Base-by-base conservation (phyloP, 2,329 filamentous ascomycete species). In the Paraphoma sp. region DNA sequence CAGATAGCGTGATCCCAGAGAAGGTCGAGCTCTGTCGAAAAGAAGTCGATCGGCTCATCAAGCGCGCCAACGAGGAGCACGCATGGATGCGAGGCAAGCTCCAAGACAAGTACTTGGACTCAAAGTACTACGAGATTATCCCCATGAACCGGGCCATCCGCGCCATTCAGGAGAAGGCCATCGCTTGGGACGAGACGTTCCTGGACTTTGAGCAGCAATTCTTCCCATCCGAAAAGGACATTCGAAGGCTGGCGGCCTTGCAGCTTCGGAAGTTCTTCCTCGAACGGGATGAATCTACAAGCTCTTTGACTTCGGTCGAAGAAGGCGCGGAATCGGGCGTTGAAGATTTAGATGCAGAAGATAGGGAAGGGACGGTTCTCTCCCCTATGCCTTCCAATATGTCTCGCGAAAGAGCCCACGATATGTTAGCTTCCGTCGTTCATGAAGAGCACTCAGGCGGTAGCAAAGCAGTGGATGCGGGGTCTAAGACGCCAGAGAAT, bases 241-340 rank as follows among this genome's bases (percentile, higher is more conserved):
- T 99, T 70, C 87, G 93, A 60, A 88, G 95, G 68, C 81, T 99
- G 58, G 96, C 95, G 11, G 92, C 94, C 56, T 84, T 97, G 59
- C 96, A 99, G 73, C 82, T 99, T 54, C 94, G 91, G 73, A 97
- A 96, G 74, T 91, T 99, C 74, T 99, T 99, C 72, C 87, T 94
- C 7, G 93, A 98, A 73, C 90, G 82, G 55, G 84, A 93, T 67
- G 92, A 93, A 61, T 93, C 92, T 2, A 89, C 90, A 56, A 89
- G 92, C 55, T 90, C 91, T 0, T 79, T 93, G 14, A 83, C 84
- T 5, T 87, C 89, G 6, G 86, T 86, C 11, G 92, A 96, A 48
- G 87, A 90, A 42, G 81, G 82, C 2, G 79, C 81, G 7, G 87
- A 89, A 53, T 68, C 67, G 5, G 69, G 68, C 18, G 60, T 63